Base-by-base conservation (phyloP, 306 rosid species). In the Mucuna pruriens region DNA sequence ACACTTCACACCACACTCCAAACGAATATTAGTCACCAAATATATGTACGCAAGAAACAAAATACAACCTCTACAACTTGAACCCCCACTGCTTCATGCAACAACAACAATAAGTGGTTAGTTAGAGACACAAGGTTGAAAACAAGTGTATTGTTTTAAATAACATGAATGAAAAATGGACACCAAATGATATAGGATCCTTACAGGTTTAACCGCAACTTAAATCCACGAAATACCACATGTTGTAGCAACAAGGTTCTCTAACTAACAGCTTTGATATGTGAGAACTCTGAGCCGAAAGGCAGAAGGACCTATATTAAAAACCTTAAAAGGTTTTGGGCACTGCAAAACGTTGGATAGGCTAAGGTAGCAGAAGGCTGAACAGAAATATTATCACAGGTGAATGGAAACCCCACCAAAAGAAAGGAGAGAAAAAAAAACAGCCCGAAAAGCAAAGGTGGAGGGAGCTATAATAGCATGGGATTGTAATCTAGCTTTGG, bases 391-490 rank as follows among this genome's bases (percentile, higher is more conserved):
- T 72, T 46, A 65, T 39, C 49, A 81, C 25, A 83, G 76, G 70
- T 52, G 44, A 48, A 69, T 0, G 71, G 78, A 78, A 79, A 77
- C 77, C 90, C 85, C 82, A 74, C 85, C 48, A 55, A 75, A 57
- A 62, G 71, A 20, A 36, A 40, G 36, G 4, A 45, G 33, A 4
- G 15, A 45, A 15, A 20, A 44, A 4, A 60, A 78, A 75, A 48
- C 67, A 61, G 12, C 13, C 23, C 2, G 0, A 77, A 76, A 76
- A 78, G 84, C 80, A 67, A 72, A 76, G 74, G 80, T 7, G 34
- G 44, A 73, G 85, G 79, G 84, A 65, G 89, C 82, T 85, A 89
- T 82, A 65, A 90, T 88, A 86, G 86, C 88, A 78, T 26, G 82
- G 89, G 90, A 78, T 87, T 68, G 90, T 78, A 78, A 84, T 63